Conservation (phyloP, 1,284 basidiomycete species). For the Rhodotorula mucilaginosa region DNA sequence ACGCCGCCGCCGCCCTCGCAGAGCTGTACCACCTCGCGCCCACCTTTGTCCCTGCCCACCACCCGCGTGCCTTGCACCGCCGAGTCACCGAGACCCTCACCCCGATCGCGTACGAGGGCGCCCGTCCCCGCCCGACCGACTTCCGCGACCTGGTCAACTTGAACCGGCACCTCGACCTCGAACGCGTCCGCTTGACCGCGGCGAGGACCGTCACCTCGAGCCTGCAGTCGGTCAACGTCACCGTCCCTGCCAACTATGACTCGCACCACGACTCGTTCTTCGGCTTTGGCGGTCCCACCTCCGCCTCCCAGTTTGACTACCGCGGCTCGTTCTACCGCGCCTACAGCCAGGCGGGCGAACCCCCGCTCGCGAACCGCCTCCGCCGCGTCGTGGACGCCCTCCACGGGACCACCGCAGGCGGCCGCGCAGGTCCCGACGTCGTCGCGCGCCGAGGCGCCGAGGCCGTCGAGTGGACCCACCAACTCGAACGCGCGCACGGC, state of each 20-base stretch:
- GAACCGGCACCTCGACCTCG: conserved; percentile 14
- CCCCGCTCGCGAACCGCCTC: conserved; percentile 17
- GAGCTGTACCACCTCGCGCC: conserved; percentile 33
- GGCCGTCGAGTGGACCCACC: conserved; percentile 25
- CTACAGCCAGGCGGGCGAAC: conserved; percentile 13
- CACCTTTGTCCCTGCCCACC: conserved; percentile 24
- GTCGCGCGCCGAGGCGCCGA: conserved; percentile 12
- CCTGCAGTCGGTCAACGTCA: conserved; percentile 12
- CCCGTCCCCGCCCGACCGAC: conserved; percentile 12
- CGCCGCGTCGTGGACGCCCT: conserved; percentile 20
- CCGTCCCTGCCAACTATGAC: neutral
- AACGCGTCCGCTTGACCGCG: conserved; percentile 22
- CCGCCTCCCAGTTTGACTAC: conserved; percentile 13
- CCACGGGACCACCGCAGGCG: conserved; percentile 30
- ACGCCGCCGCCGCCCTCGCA: conserved; percentile 17
- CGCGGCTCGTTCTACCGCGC: conserved; percentile 8
- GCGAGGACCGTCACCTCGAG: neutral
- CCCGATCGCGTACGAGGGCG: too few species aligned
- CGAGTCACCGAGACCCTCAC: conserved; percentile 14
- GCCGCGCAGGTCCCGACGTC: conserved; percentile 18
- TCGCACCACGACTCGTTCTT: neutral
- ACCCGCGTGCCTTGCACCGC: neutral
- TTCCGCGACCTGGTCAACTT: conserved; percentile 16
- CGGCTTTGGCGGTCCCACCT: neutral
- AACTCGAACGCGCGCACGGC: conserved; percentile 7